Percentiles rank a stretch among this genome's conserved stretches.
Evolutionary conservation across 306 rosid species (phyloP).

Genomic region (Trifolium subterraneum): DNA sequence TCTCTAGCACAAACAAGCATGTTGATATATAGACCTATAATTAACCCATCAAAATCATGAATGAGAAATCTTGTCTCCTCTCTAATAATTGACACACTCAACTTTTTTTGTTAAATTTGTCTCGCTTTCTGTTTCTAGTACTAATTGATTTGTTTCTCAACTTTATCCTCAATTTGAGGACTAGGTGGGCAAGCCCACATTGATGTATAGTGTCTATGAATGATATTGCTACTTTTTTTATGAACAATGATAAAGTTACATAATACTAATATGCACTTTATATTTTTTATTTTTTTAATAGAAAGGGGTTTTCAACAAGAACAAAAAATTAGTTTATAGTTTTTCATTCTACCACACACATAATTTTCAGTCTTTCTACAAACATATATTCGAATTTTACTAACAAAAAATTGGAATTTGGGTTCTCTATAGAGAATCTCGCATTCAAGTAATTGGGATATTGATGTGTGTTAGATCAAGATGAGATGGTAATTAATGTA

Average conservation of each 20-base stretch:
- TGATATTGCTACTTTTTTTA: neutral
- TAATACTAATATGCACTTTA: no score
- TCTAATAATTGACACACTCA: constrained; percentile 51
- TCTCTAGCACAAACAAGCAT: constrained; percentile 64
- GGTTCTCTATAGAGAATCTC: no score
- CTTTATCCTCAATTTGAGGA: constrained; percentile 63
- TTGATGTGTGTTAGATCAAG: no score
- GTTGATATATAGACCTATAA: constrained; percentile 53
- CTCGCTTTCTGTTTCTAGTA: constrained; percentile 44
- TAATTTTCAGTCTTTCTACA: no score
- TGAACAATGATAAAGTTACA: neutral
- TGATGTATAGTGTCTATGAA: constrained; percentile 27
- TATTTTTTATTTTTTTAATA: no score
- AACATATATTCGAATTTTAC: no score
- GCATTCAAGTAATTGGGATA: no score
- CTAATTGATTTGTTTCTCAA: constrained; percentile 42
- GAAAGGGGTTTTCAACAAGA: no score
- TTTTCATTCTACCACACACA: neutral
- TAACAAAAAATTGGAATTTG: no score
- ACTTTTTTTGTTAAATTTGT: constrained; percentile 45
- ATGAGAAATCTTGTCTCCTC: constrained; percentile 34
- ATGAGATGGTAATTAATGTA: no score
- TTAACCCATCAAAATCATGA: constrained; percentile 44
- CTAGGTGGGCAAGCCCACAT: constrained; percentile 42
- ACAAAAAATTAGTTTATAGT: no score